A percentile compares a stretch with the other conserved stretches of the same genome.
phyloP scores from a whole-genome alignment of 164 flowering plant genomes.

The grape (Vitis vinifera) region ASM3070453v1 NC_081821.1:4907501-4908000 shows the following conservation, averaged over 20 bases:
- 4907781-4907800: neutral
- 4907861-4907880: neutral
- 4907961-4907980: conserved; percentile 1
- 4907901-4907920: conserved; percentile 6
- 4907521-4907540: neutral
- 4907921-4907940: neutral
- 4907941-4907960: neutral
- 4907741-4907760: conserved; percentile 4
- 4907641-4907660: neutral
- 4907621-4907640: neutral
- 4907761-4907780: conserved; percentile 22
- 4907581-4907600: neutral
- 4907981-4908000: neutral
- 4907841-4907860: neutral
- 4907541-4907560: neutral
- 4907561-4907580: neutral
- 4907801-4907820: neutral
- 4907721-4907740: neutral
- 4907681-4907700: neutral
- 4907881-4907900: conserved; percentile 2
- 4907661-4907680: neutral
- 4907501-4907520: neutral
- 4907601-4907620: neutral
- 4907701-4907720: neutral
- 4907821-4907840: conserved; percentile 10